phyloP scores from a whole-genome alignment of 257 asterid species.

The Primulina eburnea region DNA sequence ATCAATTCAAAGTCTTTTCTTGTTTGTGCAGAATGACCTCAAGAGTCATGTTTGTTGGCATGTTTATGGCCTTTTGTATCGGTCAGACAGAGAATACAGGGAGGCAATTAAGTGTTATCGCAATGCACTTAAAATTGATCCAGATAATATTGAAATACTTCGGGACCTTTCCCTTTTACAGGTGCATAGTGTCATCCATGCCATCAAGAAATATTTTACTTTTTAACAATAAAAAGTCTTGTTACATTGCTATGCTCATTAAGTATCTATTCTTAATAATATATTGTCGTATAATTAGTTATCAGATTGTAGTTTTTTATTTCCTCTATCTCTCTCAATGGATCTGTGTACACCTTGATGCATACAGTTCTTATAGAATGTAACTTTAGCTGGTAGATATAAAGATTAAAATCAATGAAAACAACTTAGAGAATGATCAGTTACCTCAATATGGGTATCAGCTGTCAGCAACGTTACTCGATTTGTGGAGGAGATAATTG shows the following conservation, averaged over 20 bases:
- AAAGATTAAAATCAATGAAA: background rate
- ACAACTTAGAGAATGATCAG: too few relatives aligned
- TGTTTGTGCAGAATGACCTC: constrained; percentile 86
- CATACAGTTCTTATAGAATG: background rate
- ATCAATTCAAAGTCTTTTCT: constrained; percentile 27
- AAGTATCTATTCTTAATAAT: constrained; percentile 1
- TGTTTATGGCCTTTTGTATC: constrained; percentile 92
- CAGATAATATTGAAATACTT: constrained; percentile 95
- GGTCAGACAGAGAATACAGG: constrained; percentile 97
- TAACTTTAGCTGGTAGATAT: constrained; percentile 3
- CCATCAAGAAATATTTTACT: background rate
- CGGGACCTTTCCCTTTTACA: constrained; percentile 97
- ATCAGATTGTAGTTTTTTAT: background rate
- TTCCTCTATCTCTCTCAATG: background rate
- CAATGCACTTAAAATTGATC: constrained; percentile 91
- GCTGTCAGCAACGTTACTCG: too few relatives aligned
- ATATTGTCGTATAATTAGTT: constrained; percentile 1
- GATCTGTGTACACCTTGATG: background rate
- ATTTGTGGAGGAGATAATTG: too few relatives aligned
- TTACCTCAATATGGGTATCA: too few relatives aligned
- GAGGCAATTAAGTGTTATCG: constrained; percentile 99
- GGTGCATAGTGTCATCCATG: constrained; percentile 40
- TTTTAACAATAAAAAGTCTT: background rate
- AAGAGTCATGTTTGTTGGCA: constrained; percentile 99
- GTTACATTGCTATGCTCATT: background rate